Percentiles rank a stretch among this genome's conserved stretches.
These are phyloP conservation scores for Trichoderma orchidacearum DNA, from an alignment of 495 filamentous ascomycete genomes.

Conservation along the genomic window DNA sequence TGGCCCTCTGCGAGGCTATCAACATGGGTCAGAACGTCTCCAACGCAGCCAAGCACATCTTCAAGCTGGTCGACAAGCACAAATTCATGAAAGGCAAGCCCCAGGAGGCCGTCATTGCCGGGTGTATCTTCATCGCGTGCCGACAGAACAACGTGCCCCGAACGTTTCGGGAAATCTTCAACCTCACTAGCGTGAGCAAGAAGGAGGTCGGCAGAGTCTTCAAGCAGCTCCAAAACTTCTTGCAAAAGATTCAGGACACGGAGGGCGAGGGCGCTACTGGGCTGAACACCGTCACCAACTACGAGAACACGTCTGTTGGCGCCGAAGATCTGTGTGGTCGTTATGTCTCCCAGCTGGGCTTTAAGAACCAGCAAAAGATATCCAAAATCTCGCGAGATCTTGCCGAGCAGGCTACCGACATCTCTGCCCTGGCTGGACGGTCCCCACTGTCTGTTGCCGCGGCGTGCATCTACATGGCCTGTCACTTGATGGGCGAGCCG, in stretches of 20 bases:
- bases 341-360: slow-evolving; percentile 67
- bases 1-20: slow-evolving; percentile 72
- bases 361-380: slow-evolving; percentile 49
- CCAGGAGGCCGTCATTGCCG: slow-evolving; percentile 83
- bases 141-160: slow-evolving; percentile 75
- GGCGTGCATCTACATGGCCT: slow-evolving; percentile 91
- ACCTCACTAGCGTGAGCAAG: slow-evolving; percentile 84
- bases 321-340: slow-evolving; percentile 76
- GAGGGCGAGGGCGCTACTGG: slow-evolving; percentile 8
- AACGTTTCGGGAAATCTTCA: slow-evolving; percentile 85
- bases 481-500: slow-evolving; percentile 64
- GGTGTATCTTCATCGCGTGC: slow-evolving; percentile 94
- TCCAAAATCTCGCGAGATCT: slow-evolving; percentile 60
- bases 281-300: slow-evolving; percentile 27
- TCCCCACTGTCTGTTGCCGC: slow-evolving; percentile 90
- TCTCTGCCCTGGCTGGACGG: slow-evolving; percentile 74
- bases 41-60: slow-evolving; percentile 84
- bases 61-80: slow-evolving; percentile 82
- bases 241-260: slow-evolving; percentile 38
- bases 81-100: slow-evolving; percentile 93
- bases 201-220: slow-evolving; percentile 96
- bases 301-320: slow-evolving; percentile 61
- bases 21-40: slow-evolving; percentile 65
- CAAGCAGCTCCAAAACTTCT: slow-evolving; percentile 81
- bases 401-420: slow-evolving; percentile 55